Evolutionary conservation across 306 rosid species (phyloP).

Genomic region (Vigna reflexopilosa): DNA sequence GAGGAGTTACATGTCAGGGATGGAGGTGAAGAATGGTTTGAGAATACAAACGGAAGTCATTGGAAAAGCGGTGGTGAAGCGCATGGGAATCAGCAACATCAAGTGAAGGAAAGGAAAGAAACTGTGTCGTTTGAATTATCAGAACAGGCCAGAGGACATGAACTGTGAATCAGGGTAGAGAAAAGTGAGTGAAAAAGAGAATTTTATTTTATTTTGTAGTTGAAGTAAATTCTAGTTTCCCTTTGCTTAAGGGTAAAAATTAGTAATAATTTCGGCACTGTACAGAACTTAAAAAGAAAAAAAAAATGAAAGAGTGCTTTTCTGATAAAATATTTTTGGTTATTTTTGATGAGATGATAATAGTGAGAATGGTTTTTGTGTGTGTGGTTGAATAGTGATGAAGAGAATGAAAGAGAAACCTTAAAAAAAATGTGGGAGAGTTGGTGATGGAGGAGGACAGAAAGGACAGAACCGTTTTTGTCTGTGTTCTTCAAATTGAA

Average conservation of each 20-base stretch:
- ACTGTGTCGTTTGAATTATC: background rate
- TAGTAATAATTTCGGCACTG: slow-evolving; percentile 60
- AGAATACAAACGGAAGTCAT: slow-evolving; percentile 68
- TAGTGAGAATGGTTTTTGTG: no score
- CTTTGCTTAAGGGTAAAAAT: slow-evolving; percentile 29
- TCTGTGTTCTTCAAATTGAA: slow-evolving; percentile 24
- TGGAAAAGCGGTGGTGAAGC: slow-evolving; percentile 71
- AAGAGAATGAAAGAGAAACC: background rate
- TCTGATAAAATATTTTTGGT: background rate
- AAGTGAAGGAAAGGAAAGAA: slow-evolving; percentile 44
- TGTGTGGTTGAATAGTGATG: background rate
- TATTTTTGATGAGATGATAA: background rate
- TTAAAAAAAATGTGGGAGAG: background rate
- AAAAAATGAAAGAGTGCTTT: background rate
- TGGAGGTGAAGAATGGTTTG: slow-evolving; percentile 62
- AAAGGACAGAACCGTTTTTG: slow-evolving; percentile 51
- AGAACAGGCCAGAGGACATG: slow-evolving; percentile 20
- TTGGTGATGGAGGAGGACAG: slow-evolving; percentile 26
- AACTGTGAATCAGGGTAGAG: background rate
- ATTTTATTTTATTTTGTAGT: slow-evolving; percentile 9
- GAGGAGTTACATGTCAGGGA: slow-evolving; percentile 77
- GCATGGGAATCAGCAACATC: slow-evolving; percentile 71
- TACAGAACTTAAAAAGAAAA: slow-evolving; percentile 46
- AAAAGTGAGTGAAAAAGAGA: background rate
- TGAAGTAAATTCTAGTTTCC: slow-evolving; percentile 6